A percentile compares a stretch with the other conserved stretches of the same genome.
Evolutionary conservation across 2,329 filamentous ascomycete species (phyloP).

Genomic region (Colletotrichum sp.): DNA sequence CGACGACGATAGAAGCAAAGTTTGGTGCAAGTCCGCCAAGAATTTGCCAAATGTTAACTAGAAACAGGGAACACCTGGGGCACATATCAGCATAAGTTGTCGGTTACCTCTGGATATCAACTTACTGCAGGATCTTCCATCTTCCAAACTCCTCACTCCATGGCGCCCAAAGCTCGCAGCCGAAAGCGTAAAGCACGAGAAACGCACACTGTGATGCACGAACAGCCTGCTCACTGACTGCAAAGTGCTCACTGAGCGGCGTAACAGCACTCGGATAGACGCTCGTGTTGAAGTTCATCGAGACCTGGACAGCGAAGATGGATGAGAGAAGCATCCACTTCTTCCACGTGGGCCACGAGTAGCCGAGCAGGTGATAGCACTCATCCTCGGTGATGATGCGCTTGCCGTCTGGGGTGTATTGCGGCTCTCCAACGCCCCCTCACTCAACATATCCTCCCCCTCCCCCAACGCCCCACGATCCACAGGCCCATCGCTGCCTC

Average conservation of each 20-base stretch:
- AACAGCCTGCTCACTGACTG: conserved; percentile 49
- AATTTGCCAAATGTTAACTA: conserved; percentile 61
- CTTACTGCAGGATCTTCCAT: conserved; percentile 55
- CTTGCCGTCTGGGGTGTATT: conserved; percentile 32
- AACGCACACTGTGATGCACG: conserved; percentile 54
- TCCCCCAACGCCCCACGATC: conserved; percentile 62
- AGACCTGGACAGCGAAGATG: conserved; percentile 58
- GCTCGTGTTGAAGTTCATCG: conserved; percentile 62
- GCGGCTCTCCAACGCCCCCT: conserved; percentile 66
- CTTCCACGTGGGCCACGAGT: conserved; percentile 46
- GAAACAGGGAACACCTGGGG: conserved; percentile 35
- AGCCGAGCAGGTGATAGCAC: conserved; percentile 51
- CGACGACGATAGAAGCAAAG: conserved; percentile 45
- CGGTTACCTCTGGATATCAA: background rate
- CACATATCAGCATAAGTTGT: no score
- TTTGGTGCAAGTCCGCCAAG: conserved; percentile 46
- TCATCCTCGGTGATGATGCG: conserved; percentile 51
- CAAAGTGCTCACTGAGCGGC: conserved; percentile 49
- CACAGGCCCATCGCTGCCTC: conserved; percentile 73
- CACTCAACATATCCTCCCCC: conserved; percentile 68
- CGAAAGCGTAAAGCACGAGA: conserved; percentile 56
- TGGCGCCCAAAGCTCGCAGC: conserved; percentile 57
- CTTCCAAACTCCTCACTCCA: conserved; percentile 60
- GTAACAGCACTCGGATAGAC: conserved; percentile 55
- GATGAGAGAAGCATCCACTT: conserved; percentile 58